Conservation (phyloP, 345 rosid species). For the Toxicodendron radicans region DNA sequence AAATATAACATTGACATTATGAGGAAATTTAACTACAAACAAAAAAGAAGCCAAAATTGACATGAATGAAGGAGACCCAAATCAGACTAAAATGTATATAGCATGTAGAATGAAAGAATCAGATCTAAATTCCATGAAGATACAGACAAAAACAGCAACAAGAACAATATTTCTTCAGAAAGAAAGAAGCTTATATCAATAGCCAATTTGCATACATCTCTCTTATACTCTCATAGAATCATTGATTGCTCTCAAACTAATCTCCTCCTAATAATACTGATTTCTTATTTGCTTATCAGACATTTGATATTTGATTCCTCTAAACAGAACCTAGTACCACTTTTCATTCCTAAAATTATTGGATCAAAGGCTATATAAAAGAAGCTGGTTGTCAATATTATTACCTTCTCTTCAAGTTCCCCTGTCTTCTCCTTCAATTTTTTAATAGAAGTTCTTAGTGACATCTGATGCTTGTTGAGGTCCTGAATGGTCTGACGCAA, state of each 20-base stretch:
- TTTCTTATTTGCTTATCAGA: not conserved
- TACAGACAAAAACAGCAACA: not conserved
- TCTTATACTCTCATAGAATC: not conserved
- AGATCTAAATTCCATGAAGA: not conserved
- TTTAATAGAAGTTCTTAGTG: conserved; percentile 52
- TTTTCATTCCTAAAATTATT: not conserved
- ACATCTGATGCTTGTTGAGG: conserved; percentile 75
- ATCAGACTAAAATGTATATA: not conserved
- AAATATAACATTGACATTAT: not conserved
- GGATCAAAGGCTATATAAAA: not conserved
- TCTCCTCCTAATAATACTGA: not conserved
- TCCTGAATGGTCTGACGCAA: conserved; percentile 57
- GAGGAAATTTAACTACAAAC: not conserved
- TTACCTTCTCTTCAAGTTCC: conserved; percentile 68
- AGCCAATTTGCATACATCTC: not conserved
- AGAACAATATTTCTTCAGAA: not conserved
- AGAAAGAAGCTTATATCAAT: not conserved
- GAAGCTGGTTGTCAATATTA: conserved; percentile 7
- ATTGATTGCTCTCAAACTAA: not conserved
- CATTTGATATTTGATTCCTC: not conserved
- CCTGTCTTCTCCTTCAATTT: conserved; percentile 62
- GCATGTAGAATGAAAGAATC: not conserved
- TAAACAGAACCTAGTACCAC: not conserved
- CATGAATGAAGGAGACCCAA: not conserved
- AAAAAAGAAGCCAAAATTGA: not conserved